Base-by-base conservation (phyloP, 192 early-diverging fungal species). In the Rhizophagus clarus region DNA sequence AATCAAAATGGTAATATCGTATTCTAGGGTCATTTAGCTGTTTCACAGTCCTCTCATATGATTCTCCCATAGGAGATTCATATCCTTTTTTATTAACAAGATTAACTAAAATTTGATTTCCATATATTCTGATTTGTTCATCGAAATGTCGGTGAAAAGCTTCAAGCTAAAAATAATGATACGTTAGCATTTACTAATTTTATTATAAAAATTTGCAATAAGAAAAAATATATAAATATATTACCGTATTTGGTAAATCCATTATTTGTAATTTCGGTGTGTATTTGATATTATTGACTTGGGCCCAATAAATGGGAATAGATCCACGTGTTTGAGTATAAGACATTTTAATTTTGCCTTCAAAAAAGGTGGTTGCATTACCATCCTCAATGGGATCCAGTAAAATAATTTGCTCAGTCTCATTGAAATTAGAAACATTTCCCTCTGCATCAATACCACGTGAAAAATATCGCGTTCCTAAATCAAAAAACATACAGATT, bases 251-350 rank as follows among this genome's bases (percentile, higher is more conserved):
- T 45, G 86, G 86, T 74, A 86, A 88, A 4, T 90, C 88, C 74
- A 94, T 91, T 73, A 99, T 80, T 76, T 92, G 90, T 63, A 99
- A 89, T 71, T 90, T 89, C 7, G 98, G 98, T 56, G 93, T 93
- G 80, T 99, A 99, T 77, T 94, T 92, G 81, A 97, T 87, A 83
- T 97, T 97, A 81, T 92, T 93, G 77, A 95, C 85, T 83, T 99
- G 98, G 37, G 90, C 87, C 98, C 98, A 99, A 82, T 89, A 96
- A 29, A 98, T 82, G 15, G 98, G 98, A 63, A 99, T 95, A 4
- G 96, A 98, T 6, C 98, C 98, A 76, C 97, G 91, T 29, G 94
- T 95, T 81, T 99, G 97, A 42, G 98, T 93, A 86, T 96, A 96
- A 1, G 96, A 90, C 78, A 93, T 71, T 37, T 89, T 80, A 29